Evolutionary conservation across 352 stramenopile genomes (phyloP), one percentile per base, ranked within the genome.

Genomic region (Saprolegnia parasitica): DNA sequence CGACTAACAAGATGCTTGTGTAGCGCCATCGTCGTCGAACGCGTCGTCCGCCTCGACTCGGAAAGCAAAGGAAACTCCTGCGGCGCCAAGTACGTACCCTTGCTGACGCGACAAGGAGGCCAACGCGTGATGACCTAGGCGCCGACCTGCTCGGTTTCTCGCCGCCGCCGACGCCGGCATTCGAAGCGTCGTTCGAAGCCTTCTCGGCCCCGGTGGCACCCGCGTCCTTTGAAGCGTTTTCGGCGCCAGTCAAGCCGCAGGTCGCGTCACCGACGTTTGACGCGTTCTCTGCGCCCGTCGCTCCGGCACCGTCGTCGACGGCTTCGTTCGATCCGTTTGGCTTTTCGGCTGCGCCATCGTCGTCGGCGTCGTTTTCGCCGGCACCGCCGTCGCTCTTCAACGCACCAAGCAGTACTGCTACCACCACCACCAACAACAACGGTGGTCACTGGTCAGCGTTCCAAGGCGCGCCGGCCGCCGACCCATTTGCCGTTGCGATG

Each of bases 21-120:
- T 64, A 89, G 56, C 73, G 82, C 89, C 71, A 87, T 87, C 72
- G 72, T 16, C 77, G 29, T 61, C 68, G 0, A 20, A 76, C 26
- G 55, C 74, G 9, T 68, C 73, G 24, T 75, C 81, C 20, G 20
- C 66, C 2, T 23, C 73, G 42, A 10, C 11, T n/a, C 24, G 35
- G n/a, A 60, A 60, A 60, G 52, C 4, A 11, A 60, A 40, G 24
- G 35, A 16, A 20, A 11, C 11, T 4, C 24, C 77, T 39, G 74
- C 61, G 0, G 67, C 77, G 13, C 24, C 52, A 1, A 60, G 52
- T 60, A 60, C 11, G 35, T 29, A 55, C 47, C n/a, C 24, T 6
- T 23, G 5, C n/a, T 5, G 47, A 55, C n/a, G 2, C 24, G 47
- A 55, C n/a, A 5, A 35, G 29, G 29, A 55, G 2, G 47, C 24